Evolutionary conservation across 805 yeast genomes (phyloP).

Genomic region (Candida nonsorbophila): DNA sequence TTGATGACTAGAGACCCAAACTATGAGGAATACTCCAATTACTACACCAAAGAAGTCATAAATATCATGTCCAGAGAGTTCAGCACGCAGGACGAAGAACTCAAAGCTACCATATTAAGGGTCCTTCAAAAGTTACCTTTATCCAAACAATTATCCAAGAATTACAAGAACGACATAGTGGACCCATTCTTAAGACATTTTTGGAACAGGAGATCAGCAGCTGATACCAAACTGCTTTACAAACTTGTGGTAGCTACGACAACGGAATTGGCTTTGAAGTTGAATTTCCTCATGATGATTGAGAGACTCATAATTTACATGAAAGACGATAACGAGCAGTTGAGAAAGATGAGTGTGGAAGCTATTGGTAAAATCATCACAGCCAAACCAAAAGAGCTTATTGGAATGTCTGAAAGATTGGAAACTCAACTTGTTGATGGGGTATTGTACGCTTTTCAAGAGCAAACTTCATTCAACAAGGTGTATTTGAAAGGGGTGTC

Average conservation of each 20-base stretch:
- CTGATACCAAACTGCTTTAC: conserved; percentile 49
- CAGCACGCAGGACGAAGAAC: conserved; percentile 78
- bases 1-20: conserved; percentile 58
- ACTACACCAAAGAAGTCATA: conserved; percentile 73
- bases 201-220: conserved; percentile 81
- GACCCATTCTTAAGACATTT: conserved; percentile 63
- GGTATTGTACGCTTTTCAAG: conserved; percentile 72
- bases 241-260: conserved; percentile 71
- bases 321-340: conserved; percentile 79
- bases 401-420: conserved; percentile 56
- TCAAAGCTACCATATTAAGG: conserved; percentile 66
- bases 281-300: conserved; percentile 59
- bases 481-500: conserved; percentile 61
- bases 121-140: conserved; percentile 65
- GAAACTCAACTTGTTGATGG: conserved; percentile 77
- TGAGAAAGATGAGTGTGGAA: conserved; percentile 73
- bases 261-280: conserved; percentile 55
- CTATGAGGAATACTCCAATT: conserved; percentile 66
- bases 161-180: conserved; percentile 46
- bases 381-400: conserved; percentile 20
- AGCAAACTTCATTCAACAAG: conserved; percentile 56
- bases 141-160: conserved; percentile 50
- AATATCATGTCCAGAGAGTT: conserved; percentile 66
- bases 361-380: conserved; percentile 56
- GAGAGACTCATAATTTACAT: conserved; percentile 53